Conservation (phyloP, 495 filamentous ascomycete species). For the Neurospora pannonica region DNA sequence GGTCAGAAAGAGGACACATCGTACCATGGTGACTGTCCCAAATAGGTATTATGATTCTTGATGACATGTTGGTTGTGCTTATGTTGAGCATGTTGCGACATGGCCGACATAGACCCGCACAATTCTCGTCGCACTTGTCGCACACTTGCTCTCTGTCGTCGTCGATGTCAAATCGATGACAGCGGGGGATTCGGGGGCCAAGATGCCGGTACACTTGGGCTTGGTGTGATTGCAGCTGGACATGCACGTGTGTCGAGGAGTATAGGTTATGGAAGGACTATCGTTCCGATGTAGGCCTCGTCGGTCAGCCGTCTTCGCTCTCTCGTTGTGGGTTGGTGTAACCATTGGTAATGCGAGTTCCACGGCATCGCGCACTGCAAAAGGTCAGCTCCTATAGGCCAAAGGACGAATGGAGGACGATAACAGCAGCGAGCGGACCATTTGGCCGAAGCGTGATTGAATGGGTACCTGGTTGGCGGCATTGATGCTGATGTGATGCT, state of each 20-base stretch:
- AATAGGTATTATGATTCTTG: background rate
- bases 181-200: background rate
- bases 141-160: background rate
- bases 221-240: background rate
- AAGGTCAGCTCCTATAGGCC: background rate
- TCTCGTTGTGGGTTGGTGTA: background rate
- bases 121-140: background rate
- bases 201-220: background rate
- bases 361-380: background rate
- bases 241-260: background rate
- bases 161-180: background rate
- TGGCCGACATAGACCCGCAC: background rate
- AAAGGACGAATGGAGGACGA: background rate
- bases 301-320: background rate
- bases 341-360: background rate
- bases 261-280: background rate
- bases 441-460: background rate
- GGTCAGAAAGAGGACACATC: background rate
- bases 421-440: background rate
- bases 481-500: background rate
- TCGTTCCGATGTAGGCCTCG: background rate
- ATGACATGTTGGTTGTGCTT: background rate
- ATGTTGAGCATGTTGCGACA: background rate
- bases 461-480: background rate
- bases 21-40: background rate